Conservation (phyloP, 225 moss, liverwort and hornwort genomes). For the Takakia lepidozioides region DNA sequence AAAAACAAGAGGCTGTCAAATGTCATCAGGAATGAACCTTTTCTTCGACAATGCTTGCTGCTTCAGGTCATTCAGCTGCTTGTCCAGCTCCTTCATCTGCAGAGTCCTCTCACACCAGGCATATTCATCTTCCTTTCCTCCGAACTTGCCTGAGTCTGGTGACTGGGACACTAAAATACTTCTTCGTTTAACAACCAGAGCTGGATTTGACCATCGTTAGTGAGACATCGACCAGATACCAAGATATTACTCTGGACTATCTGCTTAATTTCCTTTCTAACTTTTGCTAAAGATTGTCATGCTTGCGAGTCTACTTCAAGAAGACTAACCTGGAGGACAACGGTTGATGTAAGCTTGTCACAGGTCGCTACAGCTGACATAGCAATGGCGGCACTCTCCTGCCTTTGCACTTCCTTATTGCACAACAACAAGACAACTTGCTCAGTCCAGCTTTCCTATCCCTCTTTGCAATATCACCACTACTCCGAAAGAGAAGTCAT, state of each 20-base stretch:
- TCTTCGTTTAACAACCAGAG: background rate
- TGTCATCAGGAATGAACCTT: constrained; percentile 2
- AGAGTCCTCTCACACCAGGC: too few relatives aligned
- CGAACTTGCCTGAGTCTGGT: background rate
- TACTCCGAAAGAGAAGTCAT: too few relatives aligned
- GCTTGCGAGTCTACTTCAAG: too few relatives aligned
- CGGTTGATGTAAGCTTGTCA: constrained; percentile 1
- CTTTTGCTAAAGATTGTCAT: too few relatives aligned
- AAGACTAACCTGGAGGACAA: background rate
- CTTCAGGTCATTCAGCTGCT: background rate
- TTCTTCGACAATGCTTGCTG: constrained; percentile 5
- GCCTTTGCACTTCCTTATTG: constrained; percentile 1
- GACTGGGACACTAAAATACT: background rate
- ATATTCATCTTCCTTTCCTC: too few relatives aligned
- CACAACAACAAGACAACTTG: background rate
- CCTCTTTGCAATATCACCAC: too few relatives aligned
- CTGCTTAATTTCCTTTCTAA: background rate
- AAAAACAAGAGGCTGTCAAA: background rate
- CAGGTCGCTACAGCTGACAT: background rate
- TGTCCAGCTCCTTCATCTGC: constrained; percentile 8
- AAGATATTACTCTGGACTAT: too few relatives aligned
- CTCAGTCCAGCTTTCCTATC: background rate
- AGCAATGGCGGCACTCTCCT: background rate
- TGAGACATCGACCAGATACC: background rate
- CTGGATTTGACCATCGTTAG: background rate